phyloP scores from a whole-genome alignment of 208 protist genomes.

The Wallacemonas sp. region DNA sequence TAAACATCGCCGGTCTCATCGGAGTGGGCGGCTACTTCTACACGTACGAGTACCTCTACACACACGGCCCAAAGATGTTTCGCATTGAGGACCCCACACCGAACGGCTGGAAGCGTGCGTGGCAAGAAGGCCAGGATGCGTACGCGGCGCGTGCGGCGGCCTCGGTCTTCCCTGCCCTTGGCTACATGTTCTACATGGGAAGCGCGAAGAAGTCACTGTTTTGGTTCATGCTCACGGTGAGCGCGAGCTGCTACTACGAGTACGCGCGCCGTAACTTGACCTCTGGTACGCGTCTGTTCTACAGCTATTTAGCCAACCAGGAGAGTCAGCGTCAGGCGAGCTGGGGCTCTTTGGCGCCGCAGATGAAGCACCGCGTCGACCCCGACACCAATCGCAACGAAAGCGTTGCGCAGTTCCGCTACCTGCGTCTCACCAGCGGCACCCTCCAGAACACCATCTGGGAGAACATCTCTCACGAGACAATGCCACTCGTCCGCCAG shows the following conservation, averaged over 20 bases:
- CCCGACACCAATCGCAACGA: conserved; percentile 82
- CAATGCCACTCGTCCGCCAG: conserved; percentile 39
- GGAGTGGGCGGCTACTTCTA: conserved; percentile 83
- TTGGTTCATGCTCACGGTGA: conserved; percentile 52
- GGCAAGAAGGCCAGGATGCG: conserved; percentile 69
- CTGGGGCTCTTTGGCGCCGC: conserved; percentile 65
- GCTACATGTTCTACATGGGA: conserved; percentile 80
- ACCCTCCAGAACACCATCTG: conserved; percentile 75
- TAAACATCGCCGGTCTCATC: conserved; percentile 70
- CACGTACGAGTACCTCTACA: conserved; percentile 90
- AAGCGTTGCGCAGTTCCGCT: conserved; percentile 72
- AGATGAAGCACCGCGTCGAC: conserved; percentile 68
- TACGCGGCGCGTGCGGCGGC: conserved; percentile 67
- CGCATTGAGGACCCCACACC: conserved; percentile 70
- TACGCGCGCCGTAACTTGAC: conserved; percentile 68
- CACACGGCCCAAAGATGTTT: conserved; percentile 67
- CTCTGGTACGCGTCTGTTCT: conserved; percentile 69
- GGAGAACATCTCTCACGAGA: conserved; percentile 80
- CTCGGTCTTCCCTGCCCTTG: conserved; percentile 67
- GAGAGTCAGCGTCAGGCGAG: conserved; percentile 62
- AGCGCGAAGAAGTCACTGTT: conserved; percentile 71
- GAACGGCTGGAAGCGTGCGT: conserved; percentile 75
- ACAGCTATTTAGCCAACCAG: conserved; percentile 73
- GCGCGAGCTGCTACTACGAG: conserved; percentile 65
- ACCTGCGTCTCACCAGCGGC: conserved; percentile 69